Conservation (phyloP, 306 rosid genomes). For the Prunus mume region DNA sequence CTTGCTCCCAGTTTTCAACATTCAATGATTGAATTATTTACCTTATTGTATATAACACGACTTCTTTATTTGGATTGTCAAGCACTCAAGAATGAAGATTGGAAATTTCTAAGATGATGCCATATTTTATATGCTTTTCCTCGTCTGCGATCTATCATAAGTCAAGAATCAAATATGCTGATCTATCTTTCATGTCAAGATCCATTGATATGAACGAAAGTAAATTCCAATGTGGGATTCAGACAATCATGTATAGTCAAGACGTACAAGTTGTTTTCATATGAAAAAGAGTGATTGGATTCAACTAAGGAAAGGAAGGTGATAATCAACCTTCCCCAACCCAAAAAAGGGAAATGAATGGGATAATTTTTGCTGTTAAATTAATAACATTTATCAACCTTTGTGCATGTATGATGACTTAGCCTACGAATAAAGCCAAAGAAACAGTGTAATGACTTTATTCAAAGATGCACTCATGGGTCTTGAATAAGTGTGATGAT, state of each 20-base stretch:
- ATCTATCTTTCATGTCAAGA: neutral
- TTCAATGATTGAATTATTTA: neutral
- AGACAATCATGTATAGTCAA: neutral
- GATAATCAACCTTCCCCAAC: neutral
- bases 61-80: no score
- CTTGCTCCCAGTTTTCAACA: neutral
- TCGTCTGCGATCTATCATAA: neutral
- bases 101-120: neutral
- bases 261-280: slow-evolving; percentile 1
- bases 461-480: neutral
- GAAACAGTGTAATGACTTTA: no score
- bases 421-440: neutral
- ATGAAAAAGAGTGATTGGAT: slow-evolving; percentile 1
- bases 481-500: neutral
- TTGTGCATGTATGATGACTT: neutral
- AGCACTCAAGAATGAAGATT: no score
- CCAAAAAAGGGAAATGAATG: no score
- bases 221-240: neutral
- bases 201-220: neutral
- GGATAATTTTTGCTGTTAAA: no score
- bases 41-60: no score
- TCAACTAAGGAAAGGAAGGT: neutral
- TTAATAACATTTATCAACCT: neutral
- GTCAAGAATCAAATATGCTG: neutral
- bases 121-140: no score